Conservation (phyloP, 1,284 basidiomycete species). For the Microbotryum scabiosae region DNA sequence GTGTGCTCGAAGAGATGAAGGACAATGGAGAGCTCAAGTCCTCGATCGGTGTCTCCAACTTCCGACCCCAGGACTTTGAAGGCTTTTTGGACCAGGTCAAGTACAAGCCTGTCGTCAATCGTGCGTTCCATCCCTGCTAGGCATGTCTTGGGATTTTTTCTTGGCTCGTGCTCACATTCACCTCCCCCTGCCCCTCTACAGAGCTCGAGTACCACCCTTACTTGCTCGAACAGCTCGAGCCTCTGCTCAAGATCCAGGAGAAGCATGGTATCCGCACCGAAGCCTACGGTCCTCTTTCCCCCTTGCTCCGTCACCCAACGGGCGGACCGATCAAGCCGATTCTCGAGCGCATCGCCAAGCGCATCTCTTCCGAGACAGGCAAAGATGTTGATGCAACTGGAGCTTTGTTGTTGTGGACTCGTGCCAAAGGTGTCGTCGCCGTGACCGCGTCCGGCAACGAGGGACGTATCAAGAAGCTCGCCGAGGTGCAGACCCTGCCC, state of each 20-base stretch:
- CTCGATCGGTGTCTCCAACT: constrained; percentile 33
- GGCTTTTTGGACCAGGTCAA: constrained; percentile 22
- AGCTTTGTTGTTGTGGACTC: constrained; percentile 55
- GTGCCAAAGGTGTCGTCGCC: constrained; percentile 51
- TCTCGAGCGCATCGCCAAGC: constrained; percentile 47
- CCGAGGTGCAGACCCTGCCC: constrained; percentile 51
- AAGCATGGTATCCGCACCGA: constrained; percentile 30
- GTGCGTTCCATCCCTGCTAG: neutral
- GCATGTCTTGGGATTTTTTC: too few relatives aligned
- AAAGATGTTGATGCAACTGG: constrained; percentile 49
- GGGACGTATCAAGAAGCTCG: constrained; percentile 58
- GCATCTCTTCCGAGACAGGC: constrained; percentile 39
- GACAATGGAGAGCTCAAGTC: constrained; percentile 31
- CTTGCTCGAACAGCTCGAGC: constrained; percentile 26
- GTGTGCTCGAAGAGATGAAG: constrained; percentile 32
- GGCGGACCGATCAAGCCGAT: constrained; percentile 52
- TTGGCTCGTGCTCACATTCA: neutral
- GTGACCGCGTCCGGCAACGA: constrained; percentile 70
- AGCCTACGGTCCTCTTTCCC: constrained; percentile 52
- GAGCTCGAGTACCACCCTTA: constrained; percentile 35
- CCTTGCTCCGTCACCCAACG: constrained; percentile 42
- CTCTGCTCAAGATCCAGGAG: constrained; percentile 27
- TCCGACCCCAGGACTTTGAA: constrained; percentile 31
- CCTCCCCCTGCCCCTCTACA: too few relatives aligned
- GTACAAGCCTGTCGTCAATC: constrained; percentile 33